Evolutionary conservation across 1,284 basidiomycete species (phyloP).

Genomic region (Meripilus lineatus): DNA sequence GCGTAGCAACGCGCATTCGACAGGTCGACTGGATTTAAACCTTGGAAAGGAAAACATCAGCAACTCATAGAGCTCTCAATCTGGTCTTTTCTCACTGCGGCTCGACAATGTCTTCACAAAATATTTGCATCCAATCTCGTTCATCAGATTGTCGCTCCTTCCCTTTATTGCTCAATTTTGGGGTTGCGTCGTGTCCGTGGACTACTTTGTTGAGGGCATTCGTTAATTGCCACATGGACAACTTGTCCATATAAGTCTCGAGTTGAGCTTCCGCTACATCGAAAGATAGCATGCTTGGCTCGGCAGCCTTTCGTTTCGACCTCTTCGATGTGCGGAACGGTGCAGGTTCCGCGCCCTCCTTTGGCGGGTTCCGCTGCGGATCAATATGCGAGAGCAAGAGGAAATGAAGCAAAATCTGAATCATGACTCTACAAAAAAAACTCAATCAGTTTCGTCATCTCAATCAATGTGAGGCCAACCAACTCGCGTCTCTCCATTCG

Average conservation of each 20-base stretch:
- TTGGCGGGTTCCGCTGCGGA: conserved; percentile 19
- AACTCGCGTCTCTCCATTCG: conserved; percentile 71
- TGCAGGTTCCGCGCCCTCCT: conserved; percentile 13
- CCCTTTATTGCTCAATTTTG: conserved; percentile 15
- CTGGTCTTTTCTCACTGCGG: conserved; percentile 40
- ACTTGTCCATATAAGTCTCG: conserved; percentile 71
- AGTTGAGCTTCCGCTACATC: conserved; percentile 43
- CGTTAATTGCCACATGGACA: conserved; percentile 71
- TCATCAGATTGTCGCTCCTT: conserved; percentile 28
- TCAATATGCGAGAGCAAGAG: conserved; percentile 59
- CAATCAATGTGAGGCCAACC: conserved; percentile 23
- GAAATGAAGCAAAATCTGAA: conserved; percentile 67
- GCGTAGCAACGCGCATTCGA: conserved; percentile 52
- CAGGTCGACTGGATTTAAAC: conserved; percentile 51
- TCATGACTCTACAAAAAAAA: conserved; percentile 47
- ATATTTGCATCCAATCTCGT: conserved; percentile 68
- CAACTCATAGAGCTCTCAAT: conserved; percentile 1
- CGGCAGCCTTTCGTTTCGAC: conserved; percentile 26
- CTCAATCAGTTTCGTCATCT: neutral
- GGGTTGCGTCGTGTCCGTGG: conserved; percentile 12
- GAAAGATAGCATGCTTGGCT: conserved; percentile 17
- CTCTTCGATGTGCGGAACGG: conserved; percentile 27
- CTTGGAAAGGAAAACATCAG: conserved; percentile 29
- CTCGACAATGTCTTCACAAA: conserved; percentile 62
- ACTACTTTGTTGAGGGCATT: conserved; percentile 30